A percentile compares a stretch with the other conserved stretches of the same genome.
These are phyloP conservation scores for Corymbia calophylla DNA, from an alignment of 441 rosid genomes.

Conservation along the genomic window DNA sequence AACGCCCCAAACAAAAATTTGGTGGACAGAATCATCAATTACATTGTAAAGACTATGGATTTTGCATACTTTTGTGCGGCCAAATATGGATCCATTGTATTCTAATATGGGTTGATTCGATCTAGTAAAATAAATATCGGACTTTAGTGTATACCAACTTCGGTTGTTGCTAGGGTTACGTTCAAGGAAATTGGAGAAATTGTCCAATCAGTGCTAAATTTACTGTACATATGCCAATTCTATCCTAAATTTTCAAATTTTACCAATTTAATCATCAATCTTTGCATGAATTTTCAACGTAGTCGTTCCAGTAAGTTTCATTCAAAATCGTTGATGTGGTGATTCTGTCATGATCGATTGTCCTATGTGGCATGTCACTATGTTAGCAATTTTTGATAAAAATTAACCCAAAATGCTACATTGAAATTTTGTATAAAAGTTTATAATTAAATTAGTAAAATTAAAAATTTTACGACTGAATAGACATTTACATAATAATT, in stretches of 20 bases:
- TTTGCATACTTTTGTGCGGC: not conserved
- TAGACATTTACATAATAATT: rapidly evolving
- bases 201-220: not conserved
- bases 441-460: not conserved
- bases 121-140: not conserved
- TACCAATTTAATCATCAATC: not conserved
- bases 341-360: not conserved
- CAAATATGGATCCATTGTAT: not conserved
- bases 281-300: not conserved
- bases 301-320: rapidly evolving
- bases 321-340: rapidly evolving
- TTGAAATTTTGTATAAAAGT: rapidly evolving
- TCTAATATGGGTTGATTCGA: not conserved
- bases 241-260: not conserved
- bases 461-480: rapidly evolving
- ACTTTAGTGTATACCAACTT: not conserved
- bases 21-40: not conserved
- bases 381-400: rapidly evolving
- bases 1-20: no score
- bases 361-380: not conserved
- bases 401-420: rapidly evolving
- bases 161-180: not conserved
- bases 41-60: not conserved
- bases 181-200: not conserved
- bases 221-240: rapidly evolving